Percentiles rank a stretch among this genome's conserved stretches.
phyloP scores from a whole-genome alignment of 495 filamentous ascomycete species.

The Podospora pseudoanserina region DNA sequence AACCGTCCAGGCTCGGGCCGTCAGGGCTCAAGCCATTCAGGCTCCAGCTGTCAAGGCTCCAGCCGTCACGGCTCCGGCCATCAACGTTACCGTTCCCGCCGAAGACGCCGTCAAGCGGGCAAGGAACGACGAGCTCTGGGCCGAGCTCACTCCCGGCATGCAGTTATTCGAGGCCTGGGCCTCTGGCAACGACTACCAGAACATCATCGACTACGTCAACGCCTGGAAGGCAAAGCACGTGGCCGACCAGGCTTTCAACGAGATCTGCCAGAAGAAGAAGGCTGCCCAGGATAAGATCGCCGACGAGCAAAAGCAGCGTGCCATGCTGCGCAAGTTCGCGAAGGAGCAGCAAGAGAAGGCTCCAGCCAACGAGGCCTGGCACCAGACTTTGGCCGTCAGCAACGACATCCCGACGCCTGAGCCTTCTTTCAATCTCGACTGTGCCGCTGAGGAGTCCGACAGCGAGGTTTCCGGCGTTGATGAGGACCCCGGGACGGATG shows the following conservation, averaged over 20 bases:
- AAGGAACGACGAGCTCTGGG: neutral
- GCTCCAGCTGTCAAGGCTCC: no score
- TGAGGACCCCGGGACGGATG: neutral
- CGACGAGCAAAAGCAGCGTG: neutral
- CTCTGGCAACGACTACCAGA: neutral
- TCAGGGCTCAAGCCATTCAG: no score
- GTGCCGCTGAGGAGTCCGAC: neutral
- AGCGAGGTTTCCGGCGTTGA: neutral
- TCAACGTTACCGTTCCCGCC: neutral
- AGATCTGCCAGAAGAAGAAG: neutral
- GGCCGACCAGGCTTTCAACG: neutral
- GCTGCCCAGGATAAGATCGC: neutral
- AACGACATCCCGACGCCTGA: neutral
- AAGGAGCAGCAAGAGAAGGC: slow-evolving; percentile 1
- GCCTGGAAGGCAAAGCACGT: neutral
- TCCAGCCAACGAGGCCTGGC: neutral
- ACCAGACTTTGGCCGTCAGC: neutral
- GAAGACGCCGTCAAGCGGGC: neutral
- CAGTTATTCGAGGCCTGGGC: neutral
- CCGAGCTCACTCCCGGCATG: neutral
- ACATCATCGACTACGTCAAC: neutral
- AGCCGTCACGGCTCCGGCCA: neutral
- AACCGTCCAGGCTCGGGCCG: no score
- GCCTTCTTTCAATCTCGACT: neutral
- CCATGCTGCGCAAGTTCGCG: no score